Conservation (phyloP, 441 rosid genomes). For the Erodium trifolium region DNA sequence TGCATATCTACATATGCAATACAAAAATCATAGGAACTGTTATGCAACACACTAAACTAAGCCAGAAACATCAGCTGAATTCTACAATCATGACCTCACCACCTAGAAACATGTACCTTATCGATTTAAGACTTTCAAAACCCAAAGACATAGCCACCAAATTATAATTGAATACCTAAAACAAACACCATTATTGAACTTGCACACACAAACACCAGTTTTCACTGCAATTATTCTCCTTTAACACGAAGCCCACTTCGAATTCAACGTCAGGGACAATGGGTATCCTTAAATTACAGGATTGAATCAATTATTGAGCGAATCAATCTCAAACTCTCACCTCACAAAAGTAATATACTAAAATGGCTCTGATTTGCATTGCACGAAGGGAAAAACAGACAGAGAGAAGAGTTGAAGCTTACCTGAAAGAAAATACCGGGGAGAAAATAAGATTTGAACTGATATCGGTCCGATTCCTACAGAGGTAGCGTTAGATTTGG, state of each 20-base stretch:
- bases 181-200: conserved; percentile 2
- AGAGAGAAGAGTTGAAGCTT: neutral
- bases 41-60: too few species aligned
- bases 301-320: neutral
- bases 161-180: neutral
- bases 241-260: conserved; percentile 20
- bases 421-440: neutral
- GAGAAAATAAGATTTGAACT: neutral
- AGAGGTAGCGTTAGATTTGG: neutral
- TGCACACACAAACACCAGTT: neutral
- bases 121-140: conserved; percentile 1
- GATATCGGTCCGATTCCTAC: neutral
- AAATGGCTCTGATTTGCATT: neutral
- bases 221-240: conserved; percentile 11
- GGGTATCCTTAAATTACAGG: conserved; percentile 17
- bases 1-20: neutral
- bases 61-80: neutral
- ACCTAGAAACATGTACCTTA: neutral
- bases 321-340: conserved; percentile 4
- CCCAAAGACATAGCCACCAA: conserved; percentile 18
- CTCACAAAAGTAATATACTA: neutral
- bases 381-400: neutral
- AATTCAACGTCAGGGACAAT: conserved; percentile 16
- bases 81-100: neutral
- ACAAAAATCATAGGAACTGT: neutral